These are phyloP conservation scores for Inga leiocalycina DNA, from an alignment of 306 rosid species.

Conservation along the genomic window DNA sequence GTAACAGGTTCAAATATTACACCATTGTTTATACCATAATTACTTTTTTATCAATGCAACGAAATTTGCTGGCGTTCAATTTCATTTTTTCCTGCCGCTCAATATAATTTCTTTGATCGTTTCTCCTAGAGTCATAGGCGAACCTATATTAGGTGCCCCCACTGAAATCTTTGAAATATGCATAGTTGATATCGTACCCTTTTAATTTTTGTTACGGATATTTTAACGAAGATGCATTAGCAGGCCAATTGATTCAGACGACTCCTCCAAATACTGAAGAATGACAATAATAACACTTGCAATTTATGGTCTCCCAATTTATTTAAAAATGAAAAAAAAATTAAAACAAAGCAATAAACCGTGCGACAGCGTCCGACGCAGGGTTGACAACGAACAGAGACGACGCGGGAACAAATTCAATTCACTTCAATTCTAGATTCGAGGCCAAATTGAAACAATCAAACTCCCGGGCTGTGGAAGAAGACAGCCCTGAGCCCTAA, in stretches of 20 bases:
- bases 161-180: neutral
- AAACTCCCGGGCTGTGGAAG: neutral
- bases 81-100: neutral
- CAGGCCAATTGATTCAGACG: neutral
- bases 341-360: neutral
- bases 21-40: neutral
- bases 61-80: neutral
- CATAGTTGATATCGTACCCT: neutral
- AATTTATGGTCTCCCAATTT: neutral
- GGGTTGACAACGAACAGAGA: neutral
- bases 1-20: neutral
- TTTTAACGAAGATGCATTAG: neutral
- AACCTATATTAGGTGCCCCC: neutral
- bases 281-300: neutral
- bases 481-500: neutral
- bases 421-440: neutral
- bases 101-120: neutral
- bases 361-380: neutral
- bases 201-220: neutral
- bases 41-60: neutral
- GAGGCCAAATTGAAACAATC: neutral
- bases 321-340: neutral
- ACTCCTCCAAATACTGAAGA: neutral
- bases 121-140: neutral
- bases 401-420: neutral